These are phyloP conservation scores for Paracoccidioides lutzii DNA, from an alignment of 2,329 filamentous ascomycete species.

Conservation along the genomic window DNA sequence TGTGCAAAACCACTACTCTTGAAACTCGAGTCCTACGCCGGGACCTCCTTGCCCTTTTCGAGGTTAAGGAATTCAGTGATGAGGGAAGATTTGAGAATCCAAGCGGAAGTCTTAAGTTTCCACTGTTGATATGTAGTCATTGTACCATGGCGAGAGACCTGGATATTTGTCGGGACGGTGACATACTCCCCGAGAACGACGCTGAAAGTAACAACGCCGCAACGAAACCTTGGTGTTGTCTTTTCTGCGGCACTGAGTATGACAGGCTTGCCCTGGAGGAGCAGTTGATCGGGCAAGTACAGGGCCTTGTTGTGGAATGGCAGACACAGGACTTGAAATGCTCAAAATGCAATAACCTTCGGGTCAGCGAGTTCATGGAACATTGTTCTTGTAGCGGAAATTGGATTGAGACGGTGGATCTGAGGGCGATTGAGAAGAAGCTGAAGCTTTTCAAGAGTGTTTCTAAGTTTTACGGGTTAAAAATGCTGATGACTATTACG, in stretches of 20 bases:
- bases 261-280: constrained; percentile 77
- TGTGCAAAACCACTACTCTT: constrained; percentile 81
- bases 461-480: constrained; percentile 63
- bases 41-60: constrained; percentile 78
- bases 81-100: constrained; percentile 85
- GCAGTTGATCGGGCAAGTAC: constrained; percentile 60
- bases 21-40: constrained; percentile 81
- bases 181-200: constrained; percentile 49
- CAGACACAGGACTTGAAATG: constrained; percentile 83
- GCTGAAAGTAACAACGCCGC: constrained; percentile 16
- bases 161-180: constrained; percentile 82
- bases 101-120: constrained; percentile 57
- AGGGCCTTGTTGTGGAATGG: constrained; percentile 67
- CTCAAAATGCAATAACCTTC: constrained; percentile 50
- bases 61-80: constrained; percentile 83
- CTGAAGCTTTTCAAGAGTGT: constrained; percentile 62
- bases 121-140: constrained; percentile 71
- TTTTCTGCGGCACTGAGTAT: constrained; percentile 61
- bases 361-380: constrained; percentile 89
- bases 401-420: constrained; percentile 62
- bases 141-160: constrained; percentile 83
- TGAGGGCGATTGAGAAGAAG: constrained; percentile 50
- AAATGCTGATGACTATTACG: constrained; percentile 68
- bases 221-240: constrained; percentile 56
- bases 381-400: constrained; percentile 85